A percentile compares a stretch with the other conserved stretches of the same genome.
phyloP scores from a whole-genome alignment of 257 asterid genomes.

The Knoxia roxburghii region DNA sequence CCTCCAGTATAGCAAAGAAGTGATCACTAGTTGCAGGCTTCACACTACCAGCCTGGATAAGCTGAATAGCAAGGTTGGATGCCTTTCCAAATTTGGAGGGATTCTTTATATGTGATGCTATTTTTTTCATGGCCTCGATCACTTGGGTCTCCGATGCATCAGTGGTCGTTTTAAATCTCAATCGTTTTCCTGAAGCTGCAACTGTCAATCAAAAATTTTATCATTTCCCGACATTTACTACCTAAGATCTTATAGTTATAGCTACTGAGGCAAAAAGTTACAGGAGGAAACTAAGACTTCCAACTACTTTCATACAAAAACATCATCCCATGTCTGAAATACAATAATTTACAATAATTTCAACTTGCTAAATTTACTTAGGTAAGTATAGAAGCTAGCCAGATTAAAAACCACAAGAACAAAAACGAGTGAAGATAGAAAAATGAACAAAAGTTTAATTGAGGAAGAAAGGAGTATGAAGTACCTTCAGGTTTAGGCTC shows the following conservation, averaged over 20 bases:
- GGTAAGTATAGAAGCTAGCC: neutral
- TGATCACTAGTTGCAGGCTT: conserved; percentile 60
- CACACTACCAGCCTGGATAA: conserved; percentile 84
- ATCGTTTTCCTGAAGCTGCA: conserved; percentile 55
- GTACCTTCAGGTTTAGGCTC: conserved; percentile 46
- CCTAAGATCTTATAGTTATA: neutral
- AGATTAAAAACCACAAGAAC: neutral
- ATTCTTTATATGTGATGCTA: conserved; percentile 78
- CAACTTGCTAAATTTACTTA: neutral
- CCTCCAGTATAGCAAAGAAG: conserved; percentile 77
- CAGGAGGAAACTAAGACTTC: neutral
- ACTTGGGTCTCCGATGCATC: conserved; percentile 91
- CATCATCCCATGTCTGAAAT: neutral
- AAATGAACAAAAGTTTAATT: neutral
- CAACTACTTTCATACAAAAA: neutral
- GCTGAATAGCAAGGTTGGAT: conserved; percentile 80
- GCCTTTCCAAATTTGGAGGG: conserved; percentile 72
- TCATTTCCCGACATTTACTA: neutral
- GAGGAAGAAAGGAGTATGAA: neutral
- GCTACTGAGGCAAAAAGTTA: neutral
- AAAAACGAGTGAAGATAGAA: neutral
- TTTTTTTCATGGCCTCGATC: conserved; percentile 89
- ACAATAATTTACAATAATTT: neutral
- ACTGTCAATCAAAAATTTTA: conserved; percentile 24
- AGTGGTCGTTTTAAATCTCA: conserved; percentile 79